Evolutionary conservation across 306 rosid genomes (phyloP).

Genomic region (Alnus rubra): DNA sequence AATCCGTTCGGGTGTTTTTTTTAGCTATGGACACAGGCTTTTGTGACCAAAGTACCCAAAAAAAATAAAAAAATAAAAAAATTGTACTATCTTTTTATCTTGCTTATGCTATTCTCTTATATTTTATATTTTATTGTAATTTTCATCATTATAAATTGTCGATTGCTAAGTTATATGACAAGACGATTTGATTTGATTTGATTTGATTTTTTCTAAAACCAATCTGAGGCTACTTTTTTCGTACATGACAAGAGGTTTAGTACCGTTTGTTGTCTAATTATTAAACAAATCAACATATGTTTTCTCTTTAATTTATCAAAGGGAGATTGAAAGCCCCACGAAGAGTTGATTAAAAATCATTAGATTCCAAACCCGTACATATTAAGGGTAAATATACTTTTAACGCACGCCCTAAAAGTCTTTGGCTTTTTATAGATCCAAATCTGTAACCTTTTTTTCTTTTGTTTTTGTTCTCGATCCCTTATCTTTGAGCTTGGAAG

Average conservation of each 20-base stretch:
- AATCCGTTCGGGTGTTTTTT: too few relatives aligned
- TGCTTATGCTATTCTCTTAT: too few relatives aligned
- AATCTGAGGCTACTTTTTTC: background rate
- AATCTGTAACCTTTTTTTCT: slow-evolving; percentile 23
- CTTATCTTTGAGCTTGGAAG: slow-evolving; percentile 31
- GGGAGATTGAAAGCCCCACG: slow-evolving; percentile 15
- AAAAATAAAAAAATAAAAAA: too few relatives aligned
- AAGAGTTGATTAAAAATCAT: slow-evolving; percentile 14
- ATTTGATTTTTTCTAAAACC: too few relatives aligned
- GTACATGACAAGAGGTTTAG: slow-evolving; percentile 19
- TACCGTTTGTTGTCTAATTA: background rate
- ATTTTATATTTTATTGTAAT: too few relatives aligned
- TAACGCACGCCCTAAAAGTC: slow-evolving; percentile 54
- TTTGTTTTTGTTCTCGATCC: background rate
- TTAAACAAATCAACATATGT: background rate
- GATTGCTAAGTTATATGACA: background rate
- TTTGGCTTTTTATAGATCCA: slow-evolving; percentile 60
- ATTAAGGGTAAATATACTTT: slow-evolving; percentile 30
- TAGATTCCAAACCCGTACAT: slow-evolving; percentile 31
- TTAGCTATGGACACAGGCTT: too few relatives aligned
- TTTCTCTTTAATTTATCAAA: background rate
- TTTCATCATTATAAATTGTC: background rate
- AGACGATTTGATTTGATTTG: background rate
- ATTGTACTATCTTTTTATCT: too few relatives aligned
- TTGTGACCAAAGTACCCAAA: too few relatives aligned